Percentiles rank a stretch among this genome's conserved stretches.
Evolutionary conservation across 2,329 filamentous ascomycete species (phyloP).

Genomic region (Aspergillus sp.): DNA sequence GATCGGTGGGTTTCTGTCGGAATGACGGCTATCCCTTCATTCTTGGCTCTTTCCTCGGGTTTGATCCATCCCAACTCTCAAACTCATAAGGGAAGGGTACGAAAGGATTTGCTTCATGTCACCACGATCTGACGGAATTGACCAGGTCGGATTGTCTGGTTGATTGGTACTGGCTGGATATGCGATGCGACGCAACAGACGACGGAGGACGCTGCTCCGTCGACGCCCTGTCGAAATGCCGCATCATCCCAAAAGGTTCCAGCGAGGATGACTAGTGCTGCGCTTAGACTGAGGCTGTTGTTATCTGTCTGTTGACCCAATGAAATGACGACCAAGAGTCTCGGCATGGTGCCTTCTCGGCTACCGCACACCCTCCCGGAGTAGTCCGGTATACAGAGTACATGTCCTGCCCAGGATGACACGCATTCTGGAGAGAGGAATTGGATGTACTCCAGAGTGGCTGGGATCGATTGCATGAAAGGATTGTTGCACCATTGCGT

Average conservation of each 20-base stretch:
- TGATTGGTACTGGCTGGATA: background rate
- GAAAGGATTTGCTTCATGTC: background rate
- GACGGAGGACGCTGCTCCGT: constrained; percentile 1
- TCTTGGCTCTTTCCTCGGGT: background rate
- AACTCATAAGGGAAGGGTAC: too few species aligned
- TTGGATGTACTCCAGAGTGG: too few species aligned
- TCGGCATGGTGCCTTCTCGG: background rate
- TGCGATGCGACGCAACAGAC: background rate
- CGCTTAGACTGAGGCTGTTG: background rate
- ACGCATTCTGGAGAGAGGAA: too few species aligned
- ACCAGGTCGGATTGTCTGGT: background rate
- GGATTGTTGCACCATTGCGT: too few species aligned
- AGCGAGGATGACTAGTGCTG: background rate
- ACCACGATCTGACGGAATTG: background rate
- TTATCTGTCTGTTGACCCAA: background rate
- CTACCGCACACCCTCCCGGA: too few species aligned
- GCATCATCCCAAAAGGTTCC: background rate
- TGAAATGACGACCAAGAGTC: background rate
- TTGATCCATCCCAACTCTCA: too few species aligned
- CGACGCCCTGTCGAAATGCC: background rate
- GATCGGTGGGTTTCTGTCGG: background rate
- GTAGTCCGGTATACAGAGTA: too few species aligned
- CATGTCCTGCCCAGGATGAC: too few species aligned
- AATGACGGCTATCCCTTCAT: background rate
- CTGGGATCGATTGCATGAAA: too few species aligned